Evolutionary conservation across 768 basidiomycete species (phyloP).

Genomic region (Pisolithus marmoratus): DNA sequence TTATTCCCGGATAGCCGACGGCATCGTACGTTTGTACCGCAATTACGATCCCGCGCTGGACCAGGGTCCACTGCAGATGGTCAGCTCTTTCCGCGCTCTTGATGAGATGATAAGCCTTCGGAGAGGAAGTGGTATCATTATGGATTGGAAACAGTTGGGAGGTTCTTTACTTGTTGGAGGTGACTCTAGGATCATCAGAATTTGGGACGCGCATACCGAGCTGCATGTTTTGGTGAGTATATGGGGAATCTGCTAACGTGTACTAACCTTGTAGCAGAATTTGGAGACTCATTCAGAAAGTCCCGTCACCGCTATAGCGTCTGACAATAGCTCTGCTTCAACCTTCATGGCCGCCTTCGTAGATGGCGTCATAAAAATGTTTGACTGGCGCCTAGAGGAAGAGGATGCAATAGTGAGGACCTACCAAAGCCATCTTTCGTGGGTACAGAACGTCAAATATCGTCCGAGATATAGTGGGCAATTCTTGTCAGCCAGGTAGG

Average conservation of each 20-base stretch:
- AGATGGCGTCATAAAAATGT: slow-evolving; percentile 84
- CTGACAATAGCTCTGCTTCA: slow-evolving; percentile 69
- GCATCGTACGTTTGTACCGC: slow-evolving; percentile 84
- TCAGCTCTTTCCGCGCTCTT: slow-evolving; percentile 88
- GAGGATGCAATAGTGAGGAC: slow-evolving; percentile 78
- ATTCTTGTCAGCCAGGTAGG: slow-evolving; percentile 82
- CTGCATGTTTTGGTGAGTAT: slow-evolving; percentile 58
- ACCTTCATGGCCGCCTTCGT: slow-evolving; percentile 89
- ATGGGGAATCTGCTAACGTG: background rate
- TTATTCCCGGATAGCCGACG: slow-evolving; percentile 59
- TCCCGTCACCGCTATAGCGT: slow-evolving; percentile 79
- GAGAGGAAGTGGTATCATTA: slow-evolving; percentile 79
- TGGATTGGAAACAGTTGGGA: slow-evolving; percentile 89
- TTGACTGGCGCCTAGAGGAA: slow-evolving; percentile 83
- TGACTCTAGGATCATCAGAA: slow-evolving; percentile 79
- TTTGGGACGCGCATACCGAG: slow-evolving; percentile 96
- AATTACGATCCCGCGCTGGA: slow-evolving; percentile 79
- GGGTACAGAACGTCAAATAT: slow-evolving; percentile 89
- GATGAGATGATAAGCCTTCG: slow-evolving; percentile 68
- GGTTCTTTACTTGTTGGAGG: slow-evolving; percentile 88
- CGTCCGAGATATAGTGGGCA: slow-evolving; percentile 65
- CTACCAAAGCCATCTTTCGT: slow-evolving; percentile 73
- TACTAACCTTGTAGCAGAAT: slow-evolving; percentile 47
- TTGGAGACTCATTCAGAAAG: slow-evolving; percentile 86
- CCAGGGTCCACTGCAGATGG: slow-evolving; percentile 79